Base-by-base conservation (phyloP, 2,329 filamentous ascomycete genomes). In the Alternaria gansuensis region DNA sequence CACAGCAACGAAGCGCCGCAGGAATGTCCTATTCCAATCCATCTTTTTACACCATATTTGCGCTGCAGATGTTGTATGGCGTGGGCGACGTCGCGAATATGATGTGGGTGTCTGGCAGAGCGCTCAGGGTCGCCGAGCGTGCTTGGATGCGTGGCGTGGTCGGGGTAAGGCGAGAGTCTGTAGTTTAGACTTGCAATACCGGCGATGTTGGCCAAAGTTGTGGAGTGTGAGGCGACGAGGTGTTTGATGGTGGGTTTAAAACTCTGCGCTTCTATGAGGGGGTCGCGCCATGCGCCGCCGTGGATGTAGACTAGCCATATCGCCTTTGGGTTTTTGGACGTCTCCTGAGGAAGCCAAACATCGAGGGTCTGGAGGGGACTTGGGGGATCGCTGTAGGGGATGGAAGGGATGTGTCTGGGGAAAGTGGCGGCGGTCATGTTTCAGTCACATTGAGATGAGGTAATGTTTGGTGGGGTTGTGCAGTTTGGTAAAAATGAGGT, bases 121-220 rank as follows among this genome's bases (percentile, higher is more conserved):
- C 84, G 80, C 43, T 76, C 73, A 0, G 76, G 71, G 63, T 84
- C 81, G 54, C 82, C 75, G 1, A 83, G 81, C 54, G 79, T 77
- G 34, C 75, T 74, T 0, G 85, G 83, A 59, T 83, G 74, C 1
- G 75, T 74, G 1, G 77, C 67, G 63, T 82, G 81, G 14, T 69
- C 63, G 9, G 78, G 69, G 64, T 83, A 80, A 2, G 85, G 81
- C 6, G 85, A 87, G 49, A 90, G 84, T 36, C 87, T 83, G 80
- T 90, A 90, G 75, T 87, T 85, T 57, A 90, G 72, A 43, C 87
- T 88, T 28, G 87, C 85, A 69, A 90, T 85, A 59, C 84, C 88
- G 23, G 84, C 84, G 57, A 91, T 79, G 48, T 60, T 46, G 5
- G 33, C 10, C 2, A 64, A 28, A 8, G 68, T 24, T 4, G 44